phyloP scores from a whole-genome alignment of 495 filamentous ascomycete species.

The Bryoglossum gracile region DNA sequence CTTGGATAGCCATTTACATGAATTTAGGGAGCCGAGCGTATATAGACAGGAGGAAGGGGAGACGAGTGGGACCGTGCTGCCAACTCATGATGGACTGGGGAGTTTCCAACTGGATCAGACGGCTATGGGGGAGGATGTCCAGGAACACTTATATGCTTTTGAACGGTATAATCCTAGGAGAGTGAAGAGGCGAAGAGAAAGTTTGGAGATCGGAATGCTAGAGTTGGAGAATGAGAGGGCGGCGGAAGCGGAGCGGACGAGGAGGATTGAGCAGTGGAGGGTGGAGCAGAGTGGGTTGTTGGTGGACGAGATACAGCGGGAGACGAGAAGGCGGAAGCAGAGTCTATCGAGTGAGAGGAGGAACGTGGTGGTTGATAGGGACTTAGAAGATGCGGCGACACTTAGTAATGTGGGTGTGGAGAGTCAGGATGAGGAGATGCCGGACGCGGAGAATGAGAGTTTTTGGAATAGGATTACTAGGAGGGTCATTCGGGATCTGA shows the following conservation, averaged over 20 bases:
- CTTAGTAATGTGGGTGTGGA: slow-evolving; percentile 17
- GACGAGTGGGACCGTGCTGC: slow-evolving; percentile 48
- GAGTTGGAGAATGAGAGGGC: slow-evolving; percentile 53
- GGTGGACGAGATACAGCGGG: slow-evolving; percentile 79
- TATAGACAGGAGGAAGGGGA: slow-evolving; percentile 20
- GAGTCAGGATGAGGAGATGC: slow-evolving; percentile 1
- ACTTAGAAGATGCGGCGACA: slow-evolving; percentile 24
- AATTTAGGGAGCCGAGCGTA: slow-evolving; percentile 58
- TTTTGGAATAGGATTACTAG: slow-evolving; percentile 79
- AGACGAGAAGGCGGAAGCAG: slow-evolving; percentile 59
- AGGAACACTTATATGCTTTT: slow-evolving; percentile 79
- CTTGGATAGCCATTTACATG: slow-evolving; percentile 80
- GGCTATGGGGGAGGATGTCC: slow-evolving; percentile 41
- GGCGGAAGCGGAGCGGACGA: slow-evolving; percentile 60
- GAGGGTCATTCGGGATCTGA: slow-evolving; percentile 77
- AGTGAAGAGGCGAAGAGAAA: slow-evolving; percentile 58
- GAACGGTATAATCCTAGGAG: slow-evolving; percentile 72
- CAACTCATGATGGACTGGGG: slow-evolving; percentile 86
- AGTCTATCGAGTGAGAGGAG: slow-evolving; percentile 34
- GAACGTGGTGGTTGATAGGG: slow-evolving; percentile 22
- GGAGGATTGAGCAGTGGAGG: slow-evolving; percentile 84
- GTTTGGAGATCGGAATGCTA: slow-evolving; percentile 42
- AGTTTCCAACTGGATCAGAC: slow-evolving; percentile 53
- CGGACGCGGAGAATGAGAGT: slow-evolving; percentile 45
- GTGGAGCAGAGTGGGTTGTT: slow-evolving; percentile 81